Conservation (phyloP, 108 stramenopile genomes). For the Cyclotella sp. region DNA sequence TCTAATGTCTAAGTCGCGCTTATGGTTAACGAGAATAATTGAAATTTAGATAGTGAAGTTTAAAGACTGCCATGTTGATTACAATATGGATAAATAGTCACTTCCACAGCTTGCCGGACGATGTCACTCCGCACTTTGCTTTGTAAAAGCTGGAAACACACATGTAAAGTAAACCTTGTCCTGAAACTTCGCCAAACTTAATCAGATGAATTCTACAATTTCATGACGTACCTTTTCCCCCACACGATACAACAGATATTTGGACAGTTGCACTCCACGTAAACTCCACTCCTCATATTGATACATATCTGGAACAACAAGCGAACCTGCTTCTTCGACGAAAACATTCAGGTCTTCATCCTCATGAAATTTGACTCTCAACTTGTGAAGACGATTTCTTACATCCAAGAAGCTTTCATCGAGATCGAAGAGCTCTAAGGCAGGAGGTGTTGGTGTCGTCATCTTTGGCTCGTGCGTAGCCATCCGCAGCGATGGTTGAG, state of each 20-base stretch:
- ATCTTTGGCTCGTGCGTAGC: conserved; percentile 76
- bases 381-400: conserved; percentile 71
- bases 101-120: too few species aligned
- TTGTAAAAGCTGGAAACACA: background rate
- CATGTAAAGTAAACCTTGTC: too few species aligned
- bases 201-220: background rate
- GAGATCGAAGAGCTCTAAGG: conserved; percentile 88
- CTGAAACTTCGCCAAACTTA: too few species aligned
- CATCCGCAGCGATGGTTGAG: conserved; percentile 74
- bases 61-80: too few species aligned
- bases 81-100: too few species aligned
- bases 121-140: background rate
- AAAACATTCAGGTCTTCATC: conserved; percentile 73
- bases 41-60: too few species aligned
- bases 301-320: conserved; percentile 56
- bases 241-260: conserved; percentile 36
- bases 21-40: too few species aligned
- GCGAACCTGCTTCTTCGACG: conserved; percentile 71
- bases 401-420: conserved; percentile 86
- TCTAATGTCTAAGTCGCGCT: too few species aligned
- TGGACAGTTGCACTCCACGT: conserved; percentile 37
- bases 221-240: conserved; percentile 10
- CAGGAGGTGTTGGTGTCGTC: conserved; percentile 69
- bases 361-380: conserved; percentile 72
- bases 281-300: conserved; percentile 24